Evolutionary conservation across 192 early-diverging fungal species (phyloP).

Genomic region (Umbelopsis ramanniana): DNA sequence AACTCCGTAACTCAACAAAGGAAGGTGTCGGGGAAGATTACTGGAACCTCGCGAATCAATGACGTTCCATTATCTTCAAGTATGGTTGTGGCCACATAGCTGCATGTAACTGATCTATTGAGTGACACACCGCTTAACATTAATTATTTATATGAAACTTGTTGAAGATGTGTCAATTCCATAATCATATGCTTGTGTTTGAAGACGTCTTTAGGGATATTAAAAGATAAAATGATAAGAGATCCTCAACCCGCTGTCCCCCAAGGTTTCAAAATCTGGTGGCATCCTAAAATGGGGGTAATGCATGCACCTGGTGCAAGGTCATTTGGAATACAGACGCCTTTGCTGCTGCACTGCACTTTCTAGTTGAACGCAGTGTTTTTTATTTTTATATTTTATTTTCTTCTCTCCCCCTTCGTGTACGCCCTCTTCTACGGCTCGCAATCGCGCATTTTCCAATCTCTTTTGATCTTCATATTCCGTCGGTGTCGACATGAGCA

Average conservation of each 20-base stretch:
- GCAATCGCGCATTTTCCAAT: neutral
- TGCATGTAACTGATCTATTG: no score
- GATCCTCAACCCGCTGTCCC: neutral
- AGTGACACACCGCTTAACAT: no score
- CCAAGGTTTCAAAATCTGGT: no score
- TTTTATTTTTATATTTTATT: neutral
- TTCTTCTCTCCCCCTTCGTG: no score
- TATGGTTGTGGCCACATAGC: neutral
- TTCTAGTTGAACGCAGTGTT: neutral
- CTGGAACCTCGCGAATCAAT: neutral
- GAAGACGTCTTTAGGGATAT: no score
- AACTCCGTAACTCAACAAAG: no score
- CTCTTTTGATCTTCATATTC: neutral
- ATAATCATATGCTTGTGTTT: no score
- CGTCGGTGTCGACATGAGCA: slow-evolving; percentile 12
- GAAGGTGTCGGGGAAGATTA: neutral
- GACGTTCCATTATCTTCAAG: neutral
- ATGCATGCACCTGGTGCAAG: slow-evolving; percentile 21
- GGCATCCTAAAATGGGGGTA: slow-evolving; percentile 14
- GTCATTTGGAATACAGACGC: slow-evolving; percentile 21
- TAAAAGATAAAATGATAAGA: neutral
- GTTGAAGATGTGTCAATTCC: no score
- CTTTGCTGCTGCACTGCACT: neutral
- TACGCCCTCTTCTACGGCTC: neutral
- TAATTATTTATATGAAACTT: no score